Evolutionary conservation across 1,284 basidiomycete genomes (phyloP), one percentile per base, ranked within the genome.

Genomic region (Mrakiaceae sp.): DNA sequence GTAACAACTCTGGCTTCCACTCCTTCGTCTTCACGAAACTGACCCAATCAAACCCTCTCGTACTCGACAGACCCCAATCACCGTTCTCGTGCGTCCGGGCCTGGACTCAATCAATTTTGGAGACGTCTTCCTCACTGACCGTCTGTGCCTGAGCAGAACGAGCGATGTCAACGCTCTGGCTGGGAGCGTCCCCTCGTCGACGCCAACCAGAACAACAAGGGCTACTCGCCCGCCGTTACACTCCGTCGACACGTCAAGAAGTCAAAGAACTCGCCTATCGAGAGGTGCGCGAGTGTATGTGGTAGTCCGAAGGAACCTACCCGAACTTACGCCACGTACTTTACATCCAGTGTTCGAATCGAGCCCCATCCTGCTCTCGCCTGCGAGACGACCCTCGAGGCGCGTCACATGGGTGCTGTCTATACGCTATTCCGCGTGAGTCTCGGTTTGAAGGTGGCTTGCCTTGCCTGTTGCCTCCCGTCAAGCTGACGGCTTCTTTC

Each of bases 381-480:
- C 54, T 79, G 83, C 62, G 80, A 82, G 5, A 84, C 83, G 16
- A 81, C 83, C 3, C 73, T 86, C 43, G 86, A 92, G 76, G 89
- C 90, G 16, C 85, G 84, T 59, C 91, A 94, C 72, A 92, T 86
- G 83, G 89, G 87, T 39, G 90, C 90, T 40, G 88, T 88, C 3
- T 92, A 91, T 71, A 89, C 89, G 43, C 75, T 94, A 64, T 89
- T 91, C 76, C 83, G 90, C 68, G 88, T 90, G 73, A 75, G 87
- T 84, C 58, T 50, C 43, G 4, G 11, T 14, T 12, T 64, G 49
- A 40, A 46, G 51, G 16, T 27, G 27, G 27, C 27, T 27, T 27
- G 1, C 62, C 52, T 59, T 5, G 27, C 27, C 27, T 27, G 27
- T 27, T 27, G 27, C 27, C 27, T 27, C 27, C 10, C 16, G 2